phyloP scores from a whole-genome alignment of 805 yeast species.

The Candida incommunis region DNA sequence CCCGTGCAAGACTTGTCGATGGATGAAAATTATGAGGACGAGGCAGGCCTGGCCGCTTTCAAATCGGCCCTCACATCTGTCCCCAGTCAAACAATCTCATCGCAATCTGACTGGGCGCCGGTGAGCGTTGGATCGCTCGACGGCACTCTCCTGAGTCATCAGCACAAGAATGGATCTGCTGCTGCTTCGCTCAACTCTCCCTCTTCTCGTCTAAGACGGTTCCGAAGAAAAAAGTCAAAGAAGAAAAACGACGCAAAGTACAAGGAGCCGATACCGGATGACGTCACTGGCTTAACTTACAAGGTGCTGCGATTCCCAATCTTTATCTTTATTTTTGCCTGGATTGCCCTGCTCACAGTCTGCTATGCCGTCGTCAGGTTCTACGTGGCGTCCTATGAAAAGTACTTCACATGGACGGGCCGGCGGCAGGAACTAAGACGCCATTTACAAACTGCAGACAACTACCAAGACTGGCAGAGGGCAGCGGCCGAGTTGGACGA shows the following conservation, averaged over 20 bases:
- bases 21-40: neutral
- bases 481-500: slow-evolving; percentile 46
- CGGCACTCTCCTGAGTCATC: slow-evolving; percentile 1
- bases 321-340: slow-evolving; percentile 33
- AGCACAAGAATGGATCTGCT: neutral
- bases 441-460: slow-evolving; percentile 32
- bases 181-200: too few species aligned
- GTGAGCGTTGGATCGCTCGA: neutral
- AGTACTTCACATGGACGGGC: slow-evolving; percentile 46
- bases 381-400: slow-evolving; percentile 51
- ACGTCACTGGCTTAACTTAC: slow-evolving; percentile 26
- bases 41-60: neutral
- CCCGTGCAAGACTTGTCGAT: neutral
- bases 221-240: neutral
- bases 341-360: slow-evolving; percentile 38
- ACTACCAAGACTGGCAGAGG: slow-evolving; percentile 47
- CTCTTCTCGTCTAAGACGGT: neutral
- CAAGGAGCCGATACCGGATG: slow-evolving; percentile 4
- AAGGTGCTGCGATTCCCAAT: slow-evolving; percentile 53
- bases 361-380: slow-evolving; percentile 40
- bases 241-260: neutral
- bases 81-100: neutral
- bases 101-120: neutral
- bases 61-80: neutral
- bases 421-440: slow-evolving; percentile 35